Percentiles rank a stretch among this genome's conserved stretches.
Evolutionary conservation across 2,329 filamentous ascomycete species (phyloP).

Genomic region (Elsinoe australis): DNA sequence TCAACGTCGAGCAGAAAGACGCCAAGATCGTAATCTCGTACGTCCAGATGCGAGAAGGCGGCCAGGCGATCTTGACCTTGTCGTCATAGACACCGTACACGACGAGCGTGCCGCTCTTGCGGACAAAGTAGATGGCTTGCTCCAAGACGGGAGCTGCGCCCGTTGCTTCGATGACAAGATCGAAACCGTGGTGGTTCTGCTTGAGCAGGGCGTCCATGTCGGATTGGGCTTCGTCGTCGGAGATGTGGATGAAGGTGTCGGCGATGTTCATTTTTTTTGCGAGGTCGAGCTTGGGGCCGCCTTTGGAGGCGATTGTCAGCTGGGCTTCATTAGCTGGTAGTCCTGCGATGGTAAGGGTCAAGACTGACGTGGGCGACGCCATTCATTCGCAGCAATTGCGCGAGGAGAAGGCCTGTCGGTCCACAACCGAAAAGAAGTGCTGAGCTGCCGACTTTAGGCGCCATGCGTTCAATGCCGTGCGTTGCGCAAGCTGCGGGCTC

Average conservation of each 20-base stretch:
- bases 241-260: constrained; percentile 43
- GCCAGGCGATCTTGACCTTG: constrained; percentile 56
- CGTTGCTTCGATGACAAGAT: constrained; percentile 65
- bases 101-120: constrained; percentile 62
- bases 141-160: constrained; percentile 62
- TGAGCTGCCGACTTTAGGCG: constrained; percentile 56
- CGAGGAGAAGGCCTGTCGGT: constrained; percentile 57
- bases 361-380: constrained; percentile 63
- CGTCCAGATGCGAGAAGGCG: constrained; percentile 60
- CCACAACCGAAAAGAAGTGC: constrained; percentile 61
- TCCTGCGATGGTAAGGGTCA: constrained; percentile 30
- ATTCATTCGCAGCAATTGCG: constrained; percentile 56
- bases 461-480: constrained; percentile 62
- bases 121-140: constrained; percentile 62
- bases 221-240: constrained; percentile 44
- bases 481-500: constrained; percentile 64
- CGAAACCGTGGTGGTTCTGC: constrained; percentile 64
- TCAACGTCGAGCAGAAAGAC: constrained; percentile 61
- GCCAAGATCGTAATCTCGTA: constrained; percentile 66
- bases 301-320: constrained; percentile 21
- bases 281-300: constrained; percentile 62
- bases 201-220: constrained; percentile 57
- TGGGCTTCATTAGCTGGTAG: not conserved
- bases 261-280: constrained; percentile 45
- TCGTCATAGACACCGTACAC: constrained; percentile 64